Conservation (phyloP, 2,329 filamentous ascomycete genomes). For the Ophiostoma quercus region DNA sequence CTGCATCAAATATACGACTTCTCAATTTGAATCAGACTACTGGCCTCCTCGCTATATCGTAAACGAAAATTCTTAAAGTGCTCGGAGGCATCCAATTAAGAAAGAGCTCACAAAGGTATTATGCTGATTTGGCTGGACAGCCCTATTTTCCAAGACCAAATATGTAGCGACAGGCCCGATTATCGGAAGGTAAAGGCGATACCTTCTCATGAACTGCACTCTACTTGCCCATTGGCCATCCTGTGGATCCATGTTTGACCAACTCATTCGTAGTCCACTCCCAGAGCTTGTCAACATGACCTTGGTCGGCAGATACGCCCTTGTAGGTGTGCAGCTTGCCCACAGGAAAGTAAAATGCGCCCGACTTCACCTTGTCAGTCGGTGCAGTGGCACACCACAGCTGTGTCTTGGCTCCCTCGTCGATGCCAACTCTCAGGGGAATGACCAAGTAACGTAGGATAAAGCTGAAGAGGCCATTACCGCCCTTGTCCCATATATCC, state of each 20-base stretch:
- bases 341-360: constrained; percentile 36
- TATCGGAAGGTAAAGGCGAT: not conserved
- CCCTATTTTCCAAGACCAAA: no score
- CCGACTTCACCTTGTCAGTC: constrained; percentile 32
- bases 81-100: no score
- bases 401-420: constrained; percentile 39
- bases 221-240: constrained; percentile 11
- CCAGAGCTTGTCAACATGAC: constrained; percentile 37
- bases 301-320: constrained; percentile 30
- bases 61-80: no score
- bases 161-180: no score
- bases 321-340: constrained; percentile 30
- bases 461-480: not conserved
- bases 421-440: constrained; percentile 22
- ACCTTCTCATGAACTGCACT: not conserved
- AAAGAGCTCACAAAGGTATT: no score
- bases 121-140: no score
- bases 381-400: constrained; percentile 39
- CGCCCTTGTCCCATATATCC: constrained; percentile 13
- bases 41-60: no score
- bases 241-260: constrained; percentile 17
- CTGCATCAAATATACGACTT: no score
- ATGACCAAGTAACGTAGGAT: constrained; percentile 21
- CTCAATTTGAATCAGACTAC: no score
- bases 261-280: constrained; percentile 36